phyloP scores from a whole-genome alignment of 2,329 filamentous ascomycete genomes.

The Leptodontidium sp. region DNA sequence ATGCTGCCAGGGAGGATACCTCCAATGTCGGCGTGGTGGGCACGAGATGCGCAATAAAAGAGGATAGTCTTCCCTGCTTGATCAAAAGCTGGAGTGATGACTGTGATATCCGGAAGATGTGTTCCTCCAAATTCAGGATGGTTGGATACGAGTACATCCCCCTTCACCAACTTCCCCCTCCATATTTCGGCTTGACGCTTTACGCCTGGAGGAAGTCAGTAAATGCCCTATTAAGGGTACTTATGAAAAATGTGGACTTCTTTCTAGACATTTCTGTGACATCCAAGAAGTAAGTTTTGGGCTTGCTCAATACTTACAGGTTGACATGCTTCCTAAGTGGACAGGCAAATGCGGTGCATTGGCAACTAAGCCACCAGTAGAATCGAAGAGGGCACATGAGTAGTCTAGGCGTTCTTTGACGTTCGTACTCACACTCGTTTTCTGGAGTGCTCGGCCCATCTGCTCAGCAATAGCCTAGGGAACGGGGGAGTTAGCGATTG shows the following conservation, averaged over 20 bases:
- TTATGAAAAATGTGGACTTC: too few species aligned
- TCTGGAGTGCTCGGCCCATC: constrained; percentile 81
- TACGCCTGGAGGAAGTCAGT: constrained; percentile 71
- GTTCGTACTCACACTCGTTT: constrained; percentile 81
- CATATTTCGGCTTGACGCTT: constrained; percentile 81
- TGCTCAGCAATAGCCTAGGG: constrained; percentile 75
- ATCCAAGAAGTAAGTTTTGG: too few species aligned
- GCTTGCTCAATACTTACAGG: not conserved
- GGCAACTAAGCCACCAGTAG: constrained; percentile 77
- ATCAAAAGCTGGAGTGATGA: constrained; percentile 81
- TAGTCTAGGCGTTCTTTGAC: constrained; percentile 86
- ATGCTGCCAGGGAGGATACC: constrained; percentile 83
- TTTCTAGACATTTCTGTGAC: too few species aligned
- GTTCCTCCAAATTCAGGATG: constrained; percentile 87
- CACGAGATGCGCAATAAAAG: constrained; percentile 77
- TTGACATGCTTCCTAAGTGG: constrained; percentile 69
- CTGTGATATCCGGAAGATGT: constrained; percentile 83
- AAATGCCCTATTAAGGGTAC: too few species aligned
- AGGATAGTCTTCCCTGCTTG: constrained; percentile 71
- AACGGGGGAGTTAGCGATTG: too few species aligned
- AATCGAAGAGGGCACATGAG: constrained; percentile 82
- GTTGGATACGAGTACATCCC: constrained; percentile 85
- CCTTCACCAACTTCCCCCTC: constrained; percentile 78
- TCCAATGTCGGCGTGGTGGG: constrained; percentile 85
- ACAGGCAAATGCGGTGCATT: constrained; percentile 85